Percentiles rank a stretch among this genome's conserved stretches.
phyloP scores from a whole-genome alignment of 2,329 filamentous ascomycete species.

The Colletotrichum sp. region DNA sequence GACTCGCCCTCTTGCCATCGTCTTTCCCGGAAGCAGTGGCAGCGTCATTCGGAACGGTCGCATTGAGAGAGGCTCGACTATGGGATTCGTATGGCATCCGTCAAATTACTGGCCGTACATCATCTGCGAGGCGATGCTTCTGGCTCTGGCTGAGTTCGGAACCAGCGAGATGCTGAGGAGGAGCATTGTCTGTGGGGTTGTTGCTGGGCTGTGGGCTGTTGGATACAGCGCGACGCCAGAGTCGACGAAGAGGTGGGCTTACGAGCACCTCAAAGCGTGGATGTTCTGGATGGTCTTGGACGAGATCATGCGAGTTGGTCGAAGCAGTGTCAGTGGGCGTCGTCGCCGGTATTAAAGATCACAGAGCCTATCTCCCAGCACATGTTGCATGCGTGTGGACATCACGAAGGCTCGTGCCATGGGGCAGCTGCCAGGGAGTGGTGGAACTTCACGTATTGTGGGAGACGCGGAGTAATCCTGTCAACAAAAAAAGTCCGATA shows the following conservation, averaged over 20 bases:
- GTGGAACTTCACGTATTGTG: not conserved
- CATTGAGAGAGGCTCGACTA: not conserved
- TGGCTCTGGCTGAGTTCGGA: slow-evolving; percentile 25
- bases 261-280: slow-evolving; percentile 24
- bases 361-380: not conserved
- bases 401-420: not conserved
- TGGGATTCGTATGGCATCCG: slow-evolving; percentile 24
- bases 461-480: not conserved
- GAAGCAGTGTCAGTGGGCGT: not conserved
- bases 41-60: slow-evolving; percentile 22
- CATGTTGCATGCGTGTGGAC: not conserved
- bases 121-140: slow-evolving; percentile 23
- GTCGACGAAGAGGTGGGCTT: slow-evolving; percentile 23
- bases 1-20: slow-evolving; percentile 14
- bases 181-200: slow-evolving; percentile 15
- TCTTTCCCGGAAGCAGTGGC: slow-evolving; percentile 1
- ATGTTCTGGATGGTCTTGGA: slow-evolving; percentile 22
- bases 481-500: not conserved
- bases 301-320: slow-evolving; percentile 23
- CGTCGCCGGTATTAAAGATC: not conserved
- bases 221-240: slow-evolving; percentile 24
- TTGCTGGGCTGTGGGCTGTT: slow-evolving; percentile 23
- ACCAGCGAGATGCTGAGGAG: slow-evolving; percentile 23
- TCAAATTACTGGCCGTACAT: slow-evolving; percentile 25
- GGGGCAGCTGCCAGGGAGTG: not conserved